Percentiles rank a stretch among this genome's conserved stretches.
Evolutionary conservation across 2,329 filamentous ascomycete genomes (phyloP).

Genomic region (Penicillium aurantiogriseum): DNA sequence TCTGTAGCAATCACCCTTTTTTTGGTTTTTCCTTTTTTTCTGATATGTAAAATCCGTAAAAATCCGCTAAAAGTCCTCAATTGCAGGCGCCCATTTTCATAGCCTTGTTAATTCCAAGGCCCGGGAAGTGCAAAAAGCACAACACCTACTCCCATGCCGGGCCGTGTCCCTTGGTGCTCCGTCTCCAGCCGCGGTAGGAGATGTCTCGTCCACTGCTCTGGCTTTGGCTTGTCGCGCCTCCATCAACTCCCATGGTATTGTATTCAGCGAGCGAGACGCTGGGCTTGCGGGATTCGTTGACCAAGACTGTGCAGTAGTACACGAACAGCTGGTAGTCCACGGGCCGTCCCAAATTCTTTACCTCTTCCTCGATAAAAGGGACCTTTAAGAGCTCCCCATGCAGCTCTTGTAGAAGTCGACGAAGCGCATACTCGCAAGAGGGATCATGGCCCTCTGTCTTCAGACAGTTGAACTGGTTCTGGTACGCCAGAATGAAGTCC

Average conservation of each 20-base stretch:
- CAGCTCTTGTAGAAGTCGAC: neutral
- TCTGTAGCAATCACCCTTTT: too few species aligned
- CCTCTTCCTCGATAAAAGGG: neutral
- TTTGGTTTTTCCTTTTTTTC: neutral
- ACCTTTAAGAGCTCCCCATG: neutral
- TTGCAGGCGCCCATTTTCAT: neutral
- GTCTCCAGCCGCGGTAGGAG: slow-evolving; percentile 3
- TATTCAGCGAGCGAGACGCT: neutral
- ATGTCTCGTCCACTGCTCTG: neutral
- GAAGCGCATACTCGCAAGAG: neutral
- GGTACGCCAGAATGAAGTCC: slow-evolving; percentile 1
- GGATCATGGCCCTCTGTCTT: neutral
- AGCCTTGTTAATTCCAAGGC: neutral
- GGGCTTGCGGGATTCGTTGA: neutral
- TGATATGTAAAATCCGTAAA: neutral
- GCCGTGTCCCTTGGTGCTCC: neutral
- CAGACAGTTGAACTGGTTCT: slow-evolving; percentile 2
- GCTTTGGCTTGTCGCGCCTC: neutral
- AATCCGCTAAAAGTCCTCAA: neutral
- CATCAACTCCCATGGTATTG: neutral
- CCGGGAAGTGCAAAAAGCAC: neutral
- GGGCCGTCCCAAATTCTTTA: neutral
- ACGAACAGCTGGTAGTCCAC: neutral
- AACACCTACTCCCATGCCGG: neutral
- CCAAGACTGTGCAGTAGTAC: slow-evolving; percentile 1